Evolutionary conservation across 306 rosid genomes (phyloP).

Genomic region (Comarum palustre): DNA sequence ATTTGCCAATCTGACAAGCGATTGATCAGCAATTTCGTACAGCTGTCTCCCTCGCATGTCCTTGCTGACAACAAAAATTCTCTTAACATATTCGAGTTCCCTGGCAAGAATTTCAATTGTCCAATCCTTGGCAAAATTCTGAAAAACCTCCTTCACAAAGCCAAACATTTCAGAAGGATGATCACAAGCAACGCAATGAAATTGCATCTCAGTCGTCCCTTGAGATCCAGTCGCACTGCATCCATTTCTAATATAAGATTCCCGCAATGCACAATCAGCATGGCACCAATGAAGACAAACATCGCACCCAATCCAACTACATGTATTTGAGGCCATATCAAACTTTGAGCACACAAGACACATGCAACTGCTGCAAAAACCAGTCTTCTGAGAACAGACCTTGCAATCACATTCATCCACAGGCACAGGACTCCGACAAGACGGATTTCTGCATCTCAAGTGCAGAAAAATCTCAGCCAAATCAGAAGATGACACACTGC

Average conservation of each 20-base stretch:
- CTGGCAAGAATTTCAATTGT: conserved; percentile 65
- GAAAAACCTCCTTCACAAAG: conserved; percentile 95
- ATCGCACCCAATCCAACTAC: conserved; percentile 99
- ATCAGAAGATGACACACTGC: conserved; percentile 49
- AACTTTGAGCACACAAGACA: conserved; percentile 91
- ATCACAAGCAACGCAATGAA: conserved; percentile 93
- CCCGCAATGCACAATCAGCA: conserved; percentile 77
- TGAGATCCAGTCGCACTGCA: conserved; percentile 58
- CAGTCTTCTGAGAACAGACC: conserved; percentile 73
- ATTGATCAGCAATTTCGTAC: conserved; percentile 62
- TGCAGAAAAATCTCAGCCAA: conserved; percentile 79
- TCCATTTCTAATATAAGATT: conserved; percentile 88
- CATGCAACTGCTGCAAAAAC: conserved; percentile 96
- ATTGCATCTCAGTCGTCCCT: conserved; percentile 89
- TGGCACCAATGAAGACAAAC: conserved; percentile 99
- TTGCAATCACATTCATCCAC: conserved; percentile 99
- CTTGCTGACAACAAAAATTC: conserved; percentile 85
- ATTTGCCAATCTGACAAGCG: conserved; percentile 61
- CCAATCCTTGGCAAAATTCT: conserved; percentile 84
- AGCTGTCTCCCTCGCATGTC: conserved; percentile 82
- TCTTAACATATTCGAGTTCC: conserved; percentile 87
- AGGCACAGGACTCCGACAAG: conserved; percentile 68
- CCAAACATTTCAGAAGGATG: conserved; percentile 99
- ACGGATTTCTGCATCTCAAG: conserved; percentile 68
- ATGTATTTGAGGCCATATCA: conserved; percentile 87